Conservation (phyloP, 2,329 filamentous ascomycete genomes). For the Berkeleyomyces basicola region DNA sequence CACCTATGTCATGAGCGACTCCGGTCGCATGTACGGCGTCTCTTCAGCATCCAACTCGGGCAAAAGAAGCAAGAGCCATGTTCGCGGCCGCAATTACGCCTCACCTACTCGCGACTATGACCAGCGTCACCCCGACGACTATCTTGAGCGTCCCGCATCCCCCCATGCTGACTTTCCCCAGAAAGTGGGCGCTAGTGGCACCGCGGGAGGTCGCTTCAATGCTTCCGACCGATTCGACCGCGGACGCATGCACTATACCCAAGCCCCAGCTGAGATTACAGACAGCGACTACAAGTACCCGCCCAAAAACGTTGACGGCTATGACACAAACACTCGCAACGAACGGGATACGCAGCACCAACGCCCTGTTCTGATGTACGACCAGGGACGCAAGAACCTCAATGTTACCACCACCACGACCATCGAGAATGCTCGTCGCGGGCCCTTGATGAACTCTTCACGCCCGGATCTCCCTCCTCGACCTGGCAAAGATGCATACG, state of each 20-base stretch:
- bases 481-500: neutral
- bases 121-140: neutral
- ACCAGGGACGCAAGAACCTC: constrained; percentile 1
- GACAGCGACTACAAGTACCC: neutral
- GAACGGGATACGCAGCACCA: constrained; percentile 2
- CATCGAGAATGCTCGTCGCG: neutral
- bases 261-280: neutral
- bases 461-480: neutral
- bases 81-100: neutral
- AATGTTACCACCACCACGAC: constrained; percentile 1
- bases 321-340: neutral
- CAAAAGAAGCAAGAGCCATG: neutral
- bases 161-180: neutral
- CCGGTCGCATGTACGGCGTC: neutral
- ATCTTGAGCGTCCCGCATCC: neutral
- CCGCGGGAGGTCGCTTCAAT: neutral
- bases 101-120: constrained; percentile 4
- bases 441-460: neutral
- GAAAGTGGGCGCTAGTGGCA: neutral
- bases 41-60: no score
- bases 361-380: constrained; percentile 1
- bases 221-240: neutral
- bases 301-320: neutral
- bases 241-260: neutral
- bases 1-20: neutral